Evolutionary conservation across 208 protist species (phyloP), one percentile per base, ranked within the genome.

Genomic region (Acanthamoeba sp.): DNA sequence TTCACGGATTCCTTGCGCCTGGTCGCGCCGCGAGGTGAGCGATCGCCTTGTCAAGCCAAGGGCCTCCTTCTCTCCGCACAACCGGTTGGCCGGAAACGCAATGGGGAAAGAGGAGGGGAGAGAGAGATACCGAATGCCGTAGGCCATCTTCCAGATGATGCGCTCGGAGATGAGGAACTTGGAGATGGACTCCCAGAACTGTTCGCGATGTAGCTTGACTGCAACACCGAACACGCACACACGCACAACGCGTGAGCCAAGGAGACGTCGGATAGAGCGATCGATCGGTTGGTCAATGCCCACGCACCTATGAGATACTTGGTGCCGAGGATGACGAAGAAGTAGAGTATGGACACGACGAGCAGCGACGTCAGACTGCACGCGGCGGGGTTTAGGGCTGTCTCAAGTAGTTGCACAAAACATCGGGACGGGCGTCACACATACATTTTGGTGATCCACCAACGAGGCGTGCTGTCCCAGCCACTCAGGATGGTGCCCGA

Each of bases 81-180:
- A n/a, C n/a, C n/a, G n/a, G n/a, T n/a, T n/a, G n/a, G 62, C 62
- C 48, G 16, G 10, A 71, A 71, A 71, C 6, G 62, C 18, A 78
- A 78, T 18, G 1, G 20, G 29, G 27, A 36, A 36, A 45, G 29
- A 78, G 27, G n/a, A n/a, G 57, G 3, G 0, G 34, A 20, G 12
- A 42, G 27, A 42, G 69, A 12, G 20, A 22, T 78, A 78, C 69
- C 69, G 29, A 27, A 78, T 40, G 38, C 69, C 69, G 32, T 78
- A 78, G 69, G 69, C 69, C 69, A 78, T 78, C 38, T 78, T 78
- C 69, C 69, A 78, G 29, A 78, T 78, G 69, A 78, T 78, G 16
- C 69, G 69, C 69, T 78, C 69, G 9, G 69, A 78, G 29, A 78
- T 78, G 4, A 78, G 69, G 69, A 78, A 78, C 38, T 78, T 78